Evolutionary conservation across 768 basidiomycete genomes (phyloP).

Genomic region (Suillus fuscotomentosus): DNA sequence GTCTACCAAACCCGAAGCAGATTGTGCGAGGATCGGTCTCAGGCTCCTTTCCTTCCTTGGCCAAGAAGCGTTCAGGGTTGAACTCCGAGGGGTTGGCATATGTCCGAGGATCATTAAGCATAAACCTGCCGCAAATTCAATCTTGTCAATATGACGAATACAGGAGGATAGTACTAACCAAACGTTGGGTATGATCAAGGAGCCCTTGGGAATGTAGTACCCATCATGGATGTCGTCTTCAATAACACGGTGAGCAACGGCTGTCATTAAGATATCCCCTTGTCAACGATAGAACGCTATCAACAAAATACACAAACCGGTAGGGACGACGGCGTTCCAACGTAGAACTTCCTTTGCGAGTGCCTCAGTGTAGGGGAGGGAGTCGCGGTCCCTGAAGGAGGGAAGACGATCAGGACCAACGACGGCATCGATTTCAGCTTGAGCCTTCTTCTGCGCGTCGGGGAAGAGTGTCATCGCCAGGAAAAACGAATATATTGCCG

Average conservation of each 20-base stretch:
- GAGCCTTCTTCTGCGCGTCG: slow-evolving; percentile 56
- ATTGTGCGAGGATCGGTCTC: slow-evolving; percentile 59
- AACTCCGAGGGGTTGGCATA: slow-evolving; percentile 57
- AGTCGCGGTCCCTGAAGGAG: slow-evolving; percentile 53
- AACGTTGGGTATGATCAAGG: slow-evolving; percentile 24
- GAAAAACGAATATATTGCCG: slow-evolving; percentile 10
- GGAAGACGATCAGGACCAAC: slow-evolving; percentile 61
- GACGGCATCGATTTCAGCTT: slow-evolving; percentile 59
- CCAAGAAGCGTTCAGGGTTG: slow-evolving; percentile 60
- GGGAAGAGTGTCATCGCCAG: slow-evolving; percentile 21
- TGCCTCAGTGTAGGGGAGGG: slow-evolving; percentile 63
- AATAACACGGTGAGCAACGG: slow-evolving; percentile 48
- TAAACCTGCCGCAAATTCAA: slow-evolving; percentile 20
- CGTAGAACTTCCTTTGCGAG: slow-evolving; percentile 57
- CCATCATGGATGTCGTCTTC: slow-evolving; percentile 64
- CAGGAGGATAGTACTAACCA: slow-evolving; percentile 14
- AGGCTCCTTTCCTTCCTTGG: slow-evolving; percentile 31
- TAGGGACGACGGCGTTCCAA: slow-evolving; percentile 40
- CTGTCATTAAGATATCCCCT: slow-evolving; percentile 10
- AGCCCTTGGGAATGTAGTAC: slow-evolving; percentile 55
- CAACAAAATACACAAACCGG: slow-evolving; percentile 39
- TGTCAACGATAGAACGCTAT: slow-evolving; percentile 32
- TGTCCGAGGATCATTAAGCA: slow-evolving; percentile 33
- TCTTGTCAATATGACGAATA: background rate
- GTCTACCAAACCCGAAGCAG: slow-evolving; percentile 72